Percentiles rank a stretch among this genome's conserved stretches.
These are phyloP conservation scores for Panellus pusillus DNA, from an alignment of 768 basidiomycete genomes.

Conservation along the genomic window DNA sequence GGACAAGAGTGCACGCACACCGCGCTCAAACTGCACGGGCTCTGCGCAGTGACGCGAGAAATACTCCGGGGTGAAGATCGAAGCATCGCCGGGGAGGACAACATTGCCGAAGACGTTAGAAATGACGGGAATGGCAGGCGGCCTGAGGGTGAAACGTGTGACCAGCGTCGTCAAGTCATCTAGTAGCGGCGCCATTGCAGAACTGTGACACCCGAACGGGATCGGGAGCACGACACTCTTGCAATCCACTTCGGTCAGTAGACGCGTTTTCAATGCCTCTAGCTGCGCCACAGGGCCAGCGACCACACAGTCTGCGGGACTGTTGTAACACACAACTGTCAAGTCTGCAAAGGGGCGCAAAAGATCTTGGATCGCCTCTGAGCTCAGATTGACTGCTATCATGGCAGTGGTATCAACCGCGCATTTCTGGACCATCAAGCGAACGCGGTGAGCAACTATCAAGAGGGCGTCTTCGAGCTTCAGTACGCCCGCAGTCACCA, in stretches of 20 bases:
- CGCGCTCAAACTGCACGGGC: slow-evolving; percentile 57
- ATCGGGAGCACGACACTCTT: slow-evolving; percentile 48
- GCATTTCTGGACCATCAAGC: slow-evolving; percentile 56
- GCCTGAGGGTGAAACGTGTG: slow-evolving; percentile 33
- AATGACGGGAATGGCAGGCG: slow-evolving; percentile 59
- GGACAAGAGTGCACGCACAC: slow-evolving; percentile 42
- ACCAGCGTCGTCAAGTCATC: slow-evolving; percentile 47
- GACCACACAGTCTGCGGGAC: slow-evolving; percentile 55
- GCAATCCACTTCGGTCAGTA: slow-evolving; percentile 37
- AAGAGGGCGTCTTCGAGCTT: slow-evolving; percentile 55
- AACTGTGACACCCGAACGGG: slow-evolving; percentile 66
- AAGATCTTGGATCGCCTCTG: slow-evolving; percentile 33
- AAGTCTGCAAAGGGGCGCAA: slow-evolving; percentile 40
- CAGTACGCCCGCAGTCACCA: slow-evolving; percentile 62
- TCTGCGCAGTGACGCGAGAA: slow-evolving; percentile 58
- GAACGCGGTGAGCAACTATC: slow-evolving; percentile 57
- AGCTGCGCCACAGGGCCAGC: slow-evolving; percentile 54
- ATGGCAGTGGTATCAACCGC: slow-evolving; percentile 50
- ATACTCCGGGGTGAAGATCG: slow-evolving; percentile 50
- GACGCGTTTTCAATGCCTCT: slow-evolving; percentile 37
- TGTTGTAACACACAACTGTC: slow-evolving; percentile 63
- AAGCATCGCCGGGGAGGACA: slow-evolving; percentile 50
- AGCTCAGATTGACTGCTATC: slow-evolving; percentile 51
- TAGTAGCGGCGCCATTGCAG: slow-evolving; percentile 59
- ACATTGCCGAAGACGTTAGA: slow-evolving; percentile 61